phyloP scores from a whole-genome alignment of 2,329 filamentous ascomycete genomes.

The Fusarium multiceps region DNA sequence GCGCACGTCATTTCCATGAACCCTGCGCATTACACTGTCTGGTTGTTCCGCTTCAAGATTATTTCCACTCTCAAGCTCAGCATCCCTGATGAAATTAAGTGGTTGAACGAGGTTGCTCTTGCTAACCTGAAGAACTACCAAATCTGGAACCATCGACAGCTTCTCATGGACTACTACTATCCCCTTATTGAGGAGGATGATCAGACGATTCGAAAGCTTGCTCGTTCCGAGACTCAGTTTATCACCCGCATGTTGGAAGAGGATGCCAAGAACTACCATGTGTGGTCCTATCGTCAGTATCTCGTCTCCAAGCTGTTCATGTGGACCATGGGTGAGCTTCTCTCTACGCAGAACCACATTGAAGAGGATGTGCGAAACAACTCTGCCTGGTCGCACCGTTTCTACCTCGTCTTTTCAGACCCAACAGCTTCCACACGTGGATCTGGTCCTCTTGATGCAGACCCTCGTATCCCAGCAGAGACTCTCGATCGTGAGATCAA shows the following conservation, averaged over 20 bases:
- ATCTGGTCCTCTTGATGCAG: constrained; percentile 62
- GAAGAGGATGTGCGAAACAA: constrained; percentile 91
- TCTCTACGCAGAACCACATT: constrained; percentile 78
- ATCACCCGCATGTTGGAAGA: constrained; percentile 81
- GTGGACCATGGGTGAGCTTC: constrained; percentile 77
- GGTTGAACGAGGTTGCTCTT: constrained; percentile 87
- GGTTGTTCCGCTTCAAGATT: constrained; percentile 91
- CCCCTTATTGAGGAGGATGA: constrained; percentile 67
- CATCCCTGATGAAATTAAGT: constrained; percentile 78
- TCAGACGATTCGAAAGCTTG: constrained; percentile 67
- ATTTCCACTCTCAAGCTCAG: constrained; percentile 74
- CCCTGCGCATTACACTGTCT: constrained; percentile 97
- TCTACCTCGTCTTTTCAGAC: constrained; percentile 86
- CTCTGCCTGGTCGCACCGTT: constrained; percentile 96
- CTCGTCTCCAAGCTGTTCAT: constrained; percentile 72
- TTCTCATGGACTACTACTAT: constrained; percentile 70
- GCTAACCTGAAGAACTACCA: constrained; percentile 97
- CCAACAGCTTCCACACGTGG: constrained; percentile 61
- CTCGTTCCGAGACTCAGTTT: constrained; percentile 77
- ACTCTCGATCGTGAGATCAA: constrained; percentile 79
- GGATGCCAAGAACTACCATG: constrained; percentile 98
- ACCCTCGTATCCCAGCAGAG: constrained; percentile 67
- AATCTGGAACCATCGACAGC: constrained; percentile 85
- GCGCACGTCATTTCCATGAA: constrained; percentile 93
- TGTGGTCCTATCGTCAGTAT: constrained; percentile 93